Conservation (phyloP, 169 alveolate species). For the Babesia ovata region DNA sequence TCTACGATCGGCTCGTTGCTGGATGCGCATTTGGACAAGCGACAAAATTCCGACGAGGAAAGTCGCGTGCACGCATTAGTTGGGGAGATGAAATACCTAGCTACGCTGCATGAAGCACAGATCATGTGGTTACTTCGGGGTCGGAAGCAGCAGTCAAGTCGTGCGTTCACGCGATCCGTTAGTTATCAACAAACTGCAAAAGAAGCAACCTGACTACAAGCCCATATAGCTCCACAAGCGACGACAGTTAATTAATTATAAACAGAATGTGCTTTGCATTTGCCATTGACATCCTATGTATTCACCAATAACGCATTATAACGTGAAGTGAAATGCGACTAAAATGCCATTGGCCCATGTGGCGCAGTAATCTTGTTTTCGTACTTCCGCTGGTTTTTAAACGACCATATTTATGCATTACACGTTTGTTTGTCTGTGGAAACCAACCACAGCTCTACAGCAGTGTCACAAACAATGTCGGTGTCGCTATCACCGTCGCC, state of each 20-base stretch:
- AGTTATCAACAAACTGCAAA: not conserved
- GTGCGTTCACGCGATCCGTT: slow-evolving; percentile 37
- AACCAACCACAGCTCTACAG: not conserved
- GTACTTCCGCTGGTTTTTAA: not conserved
- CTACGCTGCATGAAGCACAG: slow-evolving; percentile 52
- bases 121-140: slow-evolving; percentile 26
- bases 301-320: no score
- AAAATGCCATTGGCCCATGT: not conserved
- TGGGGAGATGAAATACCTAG: slow-evolving; percentile 27
- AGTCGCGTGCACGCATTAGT: slow-evolving; percentile 27
- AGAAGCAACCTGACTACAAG: not conserved
- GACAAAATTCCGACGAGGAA: not conserved
- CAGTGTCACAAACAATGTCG: not conserved
- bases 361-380: not conserved
- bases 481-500: not conserved
- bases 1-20: slow-evolving; percentile 3
- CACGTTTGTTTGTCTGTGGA: not conserved
- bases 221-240: no score
- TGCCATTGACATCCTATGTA: no score
- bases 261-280: no score
- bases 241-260: no score
- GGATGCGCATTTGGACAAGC: slow-evolving; percentile 1
- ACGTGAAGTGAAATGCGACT: no score
- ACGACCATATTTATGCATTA: not conserved
- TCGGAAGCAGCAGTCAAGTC: slow-evolving; percentile 21